Percentiles rank a stretch among this genome's conserved stretches.
phyloP scores from a whole-genome alignment of 2,329 filamentous ascomycete genomes.

The Fusarium robinianum region DNA sequence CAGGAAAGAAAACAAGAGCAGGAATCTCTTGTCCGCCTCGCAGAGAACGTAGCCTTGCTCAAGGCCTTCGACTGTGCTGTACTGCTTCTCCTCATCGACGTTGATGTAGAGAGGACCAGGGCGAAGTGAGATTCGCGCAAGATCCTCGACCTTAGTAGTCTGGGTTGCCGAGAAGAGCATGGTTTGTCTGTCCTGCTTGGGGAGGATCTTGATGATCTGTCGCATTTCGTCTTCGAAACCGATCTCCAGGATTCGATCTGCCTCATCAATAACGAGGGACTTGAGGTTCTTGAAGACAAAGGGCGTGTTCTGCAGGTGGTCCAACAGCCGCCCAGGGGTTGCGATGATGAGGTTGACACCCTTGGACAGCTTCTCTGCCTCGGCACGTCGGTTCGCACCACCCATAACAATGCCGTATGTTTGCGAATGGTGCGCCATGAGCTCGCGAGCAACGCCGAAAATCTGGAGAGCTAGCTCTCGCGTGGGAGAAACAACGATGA shows the following conservation, averaged over 20 bases:
- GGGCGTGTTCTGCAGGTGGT: conserved; percentile 91
- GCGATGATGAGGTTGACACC: conserved; percentile 94
- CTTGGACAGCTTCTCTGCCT: conserved; percentile 92
- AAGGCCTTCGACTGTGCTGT: conserved; percentile 88
- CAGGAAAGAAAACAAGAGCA: conserved; percentile 91
- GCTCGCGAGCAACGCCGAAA: conserved; percentile 89
- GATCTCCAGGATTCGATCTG: conserved; percentile 93
- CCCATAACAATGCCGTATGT: conserved; percentile 97
- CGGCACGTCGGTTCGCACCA: conserved; percentile 86
- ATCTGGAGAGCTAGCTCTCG: conserved; percentile 94
- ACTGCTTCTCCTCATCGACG: conserved; percentile 86
- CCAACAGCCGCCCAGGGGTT: conserved; percentile 87
- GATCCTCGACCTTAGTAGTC: conserved; percentile 97
- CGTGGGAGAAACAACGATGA: conserved; percentile 90
- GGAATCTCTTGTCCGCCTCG: conserved; percentile 90
- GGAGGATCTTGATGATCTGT: conserved; percentile 92
- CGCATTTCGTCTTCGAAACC: conserved; percentile 99
- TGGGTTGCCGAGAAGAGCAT: conserved; percentile 99
- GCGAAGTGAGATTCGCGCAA: conserved; percentile 89
- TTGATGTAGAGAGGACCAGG: conserved; percentile 96
- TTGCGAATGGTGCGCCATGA: conserved; percentile 91
- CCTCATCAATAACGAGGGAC: conserved; percentile 92
- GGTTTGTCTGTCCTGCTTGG: conserved; percentile 84
- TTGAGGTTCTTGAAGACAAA: conserved; percentile 94
- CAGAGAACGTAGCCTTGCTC: conserved; percentile 97